Conservation (phyloP, 305 asterid species). For the Fraxinus xanthoxyloides region DNA sequence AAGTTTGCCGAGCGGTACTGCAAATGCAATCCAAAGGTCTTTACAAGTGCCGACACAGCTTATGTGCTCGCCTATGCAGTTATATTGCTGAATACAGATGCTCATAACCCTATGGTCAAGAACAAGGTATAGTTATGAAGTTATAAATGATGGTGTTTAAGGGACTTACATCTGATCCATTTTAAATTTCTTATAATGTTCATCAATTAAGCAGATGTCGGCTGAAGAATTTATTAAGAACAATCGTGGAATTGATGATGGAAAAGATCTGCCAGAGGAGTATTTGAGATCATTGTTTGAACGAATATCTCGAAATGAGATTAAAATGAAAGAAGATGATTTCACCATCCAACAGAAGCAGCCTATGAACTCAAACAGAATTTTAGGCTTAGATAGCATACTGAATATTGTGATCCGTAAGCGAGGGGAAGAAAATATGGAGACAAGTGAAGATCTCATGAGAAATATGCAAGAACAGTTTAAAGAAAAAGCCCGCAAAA, state of each 20-base stretch:
- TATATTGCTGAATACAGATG: constrained; percentile 94
- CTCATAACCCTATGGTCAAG: constrained; percentile 97
- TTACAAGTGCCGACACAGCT: constrained; percentile 99
- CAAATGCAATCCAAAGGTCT: constrained; percentile 86
- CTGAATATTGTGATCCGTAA: constrained; percentile 86
- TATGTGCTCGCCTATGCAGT: constrained; percentile 99
- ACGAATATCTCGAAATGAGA: constrained; percentile 88
- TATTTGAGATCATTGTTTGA: constrained; percentile 88
- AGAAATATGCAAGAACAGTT: constrained; percentile 99
- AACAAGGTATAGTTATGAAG: constrained; percentile 65
- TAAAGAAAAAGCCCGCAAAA: constrained; percentile 98
- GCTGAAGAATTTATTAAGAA: constrained; percentile 91
- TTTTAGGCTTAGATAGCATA: constrained; percentile 84
- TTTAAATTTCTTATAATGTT: constrained; percentile 21
- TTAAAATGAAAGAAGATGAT: constrained; percentile 96
- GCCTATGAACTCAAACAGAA: constrained; percentile 72
- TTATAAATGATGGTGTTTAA: constrained; percentile 16
- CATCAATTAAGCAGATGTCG: constrained; percentile 65
- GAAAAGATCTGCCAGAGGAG: constrained; percentile 93
- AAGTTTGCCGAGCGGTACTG: constrained; percentile 96
- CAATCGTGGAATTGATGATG: constrained; percentile 98
- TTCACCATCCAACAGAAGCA: constrained; percentile 83
- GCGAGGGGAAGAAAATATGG: constrained; percentile 85
- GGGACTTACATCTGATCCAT: constrained; percentile 6
- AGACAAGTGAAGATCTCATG: constrained; percentile 87